Evolutionary conservation across 2,329 filamentous ascomycete genomes (phyloP).

Genomic region (Botryotinia convoluta): DNA sequence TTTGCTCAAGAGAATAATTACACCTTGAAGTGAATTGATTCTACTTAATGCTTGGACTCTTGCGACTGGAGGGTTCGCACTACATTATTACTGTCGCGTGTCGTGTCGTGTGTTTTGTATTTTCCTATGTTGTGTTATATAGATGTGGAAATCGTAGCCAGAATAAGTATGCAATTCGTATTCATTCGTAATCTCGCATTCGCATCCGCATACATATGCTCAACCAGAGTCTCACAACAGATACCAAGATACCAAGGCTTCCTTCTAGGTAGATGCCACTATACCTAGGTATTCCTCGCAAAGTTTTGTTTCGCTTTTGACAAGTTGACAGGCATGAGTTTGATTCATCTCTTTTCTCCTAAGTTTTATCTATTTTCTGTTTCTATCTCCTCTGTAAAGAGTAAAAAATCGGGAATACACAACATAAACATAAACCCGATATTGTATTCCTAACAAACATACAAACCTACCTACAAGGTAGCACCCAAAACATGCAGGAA

Average conservation of each 20-base stretch:
- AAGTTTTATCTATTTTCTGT: too few relatives aligned
- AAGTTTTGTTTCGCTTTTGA: background rate
- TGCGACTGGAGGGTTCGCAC: background rate
- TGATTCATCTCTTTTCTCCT: background rate
- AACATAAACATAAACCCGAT: background rate
- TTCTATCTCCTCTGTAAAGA: background rate
- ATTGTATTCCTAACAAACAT: background rate
- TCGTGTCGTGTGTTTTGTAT: background rate
- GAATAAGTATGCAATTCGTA: background rate
- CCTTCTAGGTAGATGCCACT: background rate
- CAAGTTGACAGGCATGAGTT: background rate
- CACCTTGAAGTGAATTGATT: background rate
- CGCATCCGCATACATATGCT: background rate
- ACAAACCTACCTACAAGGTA: background rate
- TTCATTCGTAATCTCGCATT: background rate
- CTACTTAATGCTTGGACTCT: background rate
- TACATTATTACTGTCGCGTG: background rate
- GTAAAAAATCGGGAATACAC: background rate
- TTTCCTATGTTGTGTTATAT: background rate
- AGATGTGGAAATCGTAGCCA: background rate
- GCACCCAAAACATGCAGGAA: background rate
- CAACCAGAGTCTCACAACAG: background rate
- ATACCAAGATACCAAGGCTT: conserved; percentile 4
- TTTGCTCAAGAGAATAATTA: background rate
- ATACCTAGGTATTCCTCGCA: background rate